Percentiles rank a stretch among this genome's conserved stretches.
Evolutionary conservation across 257 asterid species (phyloP).

Genomic region (Paulownia fortunei): DNA sequence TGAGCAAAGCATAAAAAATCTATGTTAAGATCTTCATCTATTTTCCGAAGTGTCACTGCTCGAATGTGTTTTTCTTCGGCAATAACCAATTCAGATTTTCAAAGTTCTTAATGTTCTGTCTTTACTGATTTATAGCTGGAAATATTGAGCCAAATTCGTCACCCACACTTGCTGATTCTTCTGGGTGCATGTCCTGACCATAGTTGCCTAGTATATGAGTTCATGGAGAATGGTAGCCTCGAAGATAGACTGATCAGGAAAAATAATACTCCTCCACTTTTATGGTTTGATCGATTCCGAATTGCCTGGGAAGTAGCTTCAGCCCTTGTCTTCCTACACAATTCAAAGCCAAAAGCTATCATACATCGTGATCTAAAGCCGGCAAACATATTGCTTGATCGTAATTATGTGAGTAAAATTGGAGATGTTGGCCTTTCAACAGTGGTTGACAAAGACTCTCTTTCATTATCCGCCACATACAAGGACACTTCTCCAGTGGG

Average conservation of each 20-base stretch:
- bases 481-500: slow-evolving; percentile 68
- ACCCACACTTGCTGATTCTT: slow-evolving; percentile 88
- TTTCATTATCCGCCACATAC: slow-evolving; percentile 36
- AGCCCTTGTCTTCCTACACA: slow-evolving; percentile 82
- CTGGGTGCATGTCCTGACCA: slow-evolving; percentile 84
- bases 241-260: slow-evolving; percentile 68
- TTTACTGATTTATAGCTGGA: slow-evolving; percentile 59
- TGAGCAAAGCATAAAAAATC: neutral
- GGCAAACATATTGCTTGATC: slow-evolving; percentile 86
- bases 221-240: slow-evolving; percentile 89
- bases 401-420: slow-evolving; percentile 74
- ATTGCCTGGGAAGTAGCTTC: slow-evolving; percentile 95
- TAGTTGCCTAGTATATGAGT: slow-evolving; percentile 84
- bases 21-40: too few species aligned
- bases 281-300: slow-evolving; percentile 77
- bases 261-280: slow-evolving; percentile 62
- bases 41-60: neutral
- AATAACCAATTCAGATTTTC: slow-evolving; percentile 11
- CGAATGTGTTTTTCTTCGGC: neutral
- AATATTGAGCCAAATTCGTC: slow-evolving; percentile 77
- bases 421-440: slow-evolving; percentile 89
- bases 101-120: slow-evolving; percentile 17
- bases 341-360: slow-evolving; percentile 68
- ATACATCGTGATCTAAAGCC: slow-evolving; percentile 95
- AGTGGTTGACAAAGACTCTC: slow-evolving; percentile 50